Percentiles rank a stretch among this genome's conserved stretches.
These are phyloP conservation scores for Botrytis cinerea DNA, from an alignment of 2,329 filamentous ascomycete species.

Conservation along the genomic window DNA sequence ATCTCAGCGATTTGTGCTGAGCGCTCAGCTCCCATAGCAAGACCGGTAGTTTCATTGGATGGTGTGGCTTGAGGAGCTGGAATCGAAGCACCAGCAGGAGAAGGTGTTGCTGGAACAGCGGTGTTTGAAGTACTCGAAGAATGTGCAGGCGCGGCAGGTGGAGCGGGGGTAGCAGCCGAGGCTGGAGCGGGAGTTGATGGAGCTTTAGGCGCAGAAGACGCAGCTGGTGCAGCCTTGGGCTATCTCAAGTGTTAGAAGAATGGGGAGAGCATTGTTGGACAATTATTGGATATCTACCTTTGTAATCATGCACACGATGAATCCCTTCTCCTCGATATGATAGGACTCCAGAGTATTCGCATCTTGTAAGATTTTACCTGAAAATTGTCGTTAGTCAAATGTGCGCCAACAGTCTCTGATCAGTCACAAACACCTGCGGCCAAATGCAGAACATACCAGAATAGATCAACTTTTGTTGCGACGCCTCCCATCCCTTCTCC, in stretches of 20 bases:
- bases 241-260: constrained; percentile 45
- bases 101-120: constrained; percentile 52
- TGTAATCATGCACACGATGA: constrained; percentile 97
- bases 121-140: constrained; percentile 53
- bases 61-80: constrained; percentile 54
- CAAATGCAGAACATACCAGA: constrained; percentile 65
- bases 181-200: constrained; percentile 66
- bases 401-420: constrained; percentile 16
- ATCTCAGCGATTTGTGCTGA: constrained; percentile 84
- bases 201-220: constrained; percentile 54
- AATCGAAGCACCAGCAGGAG: constrained; percentile 47
- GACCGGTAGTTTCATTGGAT: constrained; percentile 71
- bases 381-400: constrained; percentile 36
- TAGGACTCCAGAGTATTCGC: constrained; percentile 95
- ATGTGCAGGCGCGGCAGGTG: constrained; percentile 63
- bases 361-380: constrained; percentile 98
- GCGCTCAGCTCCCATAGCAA: constrained; percentile 82
- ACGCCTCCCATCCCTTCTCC: constrained; percentile 92
- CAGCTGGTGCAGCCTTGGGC: constrained; percentile 65
- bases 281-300: constrained; percentile 63
- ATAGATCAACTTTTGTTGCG: constrained; percentile 95
- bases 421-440: constrained; percentile 11
- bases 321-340: constrained; percentile 99
- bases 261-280: not conserved
- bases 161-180: constrained; percentile 56